phyloP scores from a whole-genome alignment of 1,139 yeast genomes.

The Debaryomycetaceae sp. region DNA sequence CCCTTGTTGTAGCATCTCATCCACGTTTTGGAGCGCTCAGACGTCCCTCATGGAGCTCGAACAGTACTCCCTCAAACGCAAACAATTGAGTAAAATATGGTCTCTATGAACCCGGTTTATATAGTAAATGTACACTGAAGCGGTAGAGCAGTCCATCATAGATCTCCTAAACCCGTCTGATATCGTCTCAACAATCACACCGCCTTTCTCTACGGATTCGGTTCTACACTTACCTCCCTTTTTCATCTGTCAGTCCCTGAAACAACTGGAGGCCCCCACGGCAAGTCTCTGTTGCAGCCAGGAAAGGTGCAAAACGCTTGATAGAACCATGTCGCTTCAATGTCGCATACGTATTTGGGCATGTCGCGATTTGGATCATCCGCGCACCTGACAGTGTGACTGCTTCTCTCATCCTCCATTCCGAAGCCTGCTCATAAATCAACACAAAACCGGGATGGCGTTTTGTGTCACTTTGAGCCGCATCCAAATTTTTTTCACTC shows the following conservation, averaged over 20 bases:
- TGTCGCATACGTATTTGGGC: background rate
- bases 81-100: constrained; percentile 5
- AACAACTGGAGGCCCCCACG: too few relatives aligned
- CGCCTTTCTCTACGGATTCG: too few relatives aligned
- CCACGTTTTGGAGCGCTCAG: constrained; percentile 27
- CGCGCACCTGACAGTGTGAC: background rate
- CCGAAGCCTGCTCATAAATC: background rate
- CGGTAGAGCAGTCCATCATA: too few relatives aligned
- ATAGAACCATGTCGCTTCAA: background rate
- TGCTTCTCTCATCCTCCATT: background rate
- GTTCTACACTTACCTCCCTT: too few relatives aligned
- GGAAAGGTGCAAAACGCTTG: background rate
- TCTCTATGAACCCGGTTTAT: background rate
- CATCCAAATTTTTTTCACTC: background rate
- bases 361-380: background rate
- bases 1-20: background rate
- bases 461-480: background rate
- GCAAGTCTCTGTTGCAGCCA: background rate
- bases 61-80: constrained; percentile 22
- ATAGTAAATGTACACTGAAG: background rate
- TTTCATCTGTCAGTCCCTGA: too few relatives aligned
- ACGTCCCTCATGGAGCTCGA: constrained; percentile 26
- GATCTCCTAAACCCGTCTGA: too few relatives aligned
- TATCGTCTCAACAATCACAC: too few relatives aligned
- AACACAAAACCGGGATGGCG: background rate